Evolutionary conservation across 345 rosid species (phyloP).

Genomic region (Limnanthes douglasii): DNA sequence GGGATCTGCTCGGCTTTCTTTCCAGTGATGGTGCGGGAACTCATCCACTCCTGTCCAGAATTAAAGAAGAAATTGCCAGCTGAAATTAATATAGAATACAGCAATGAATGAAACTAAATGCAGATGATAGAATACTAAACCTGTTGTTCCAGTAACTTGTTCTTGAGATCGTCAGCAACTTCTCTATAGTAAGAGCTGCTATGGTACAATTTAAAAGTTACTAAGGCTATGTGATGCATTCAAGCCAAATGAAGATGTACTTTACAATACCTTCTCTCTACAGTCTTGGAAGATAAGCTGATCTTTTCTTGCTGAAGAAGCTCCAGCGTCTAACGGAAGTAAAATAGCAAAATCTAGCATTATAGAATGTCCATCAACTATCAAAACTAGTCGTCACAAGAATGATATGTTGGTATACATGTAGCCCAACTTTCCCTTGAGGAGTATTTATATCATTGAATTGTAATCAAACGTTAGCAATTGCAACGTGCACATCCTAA

Average conservation of each 20-base stretch:
- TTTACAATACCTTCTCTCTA: conserved; percentile 35
- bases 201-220: background rate
- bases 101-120: background rate
- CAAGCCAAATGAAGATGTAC: conserved; percentile 6
- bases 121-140: conserved; percentile 13
- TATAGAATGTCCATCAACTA: too few species aligned
- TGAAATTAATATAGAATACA: conserved; percentile 2
- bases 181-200: conserved; percentile 39
- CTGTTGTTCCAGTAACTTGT: conserved; percentile 46
- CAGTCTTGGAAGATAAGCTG: conserved; percentile 30
- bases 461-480: conserved; percentile 1
- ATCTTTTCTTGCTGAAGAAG: conserved; percentile 45
- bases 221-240: conserved; percentile 4
- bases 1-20: conserved; percentile 19
- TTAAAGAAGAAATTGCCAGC: background rate
- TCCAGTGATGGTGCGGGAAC: conserved; percentile 10
- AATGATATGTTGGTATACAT: too few species aligned
- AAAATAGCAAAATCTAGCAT: conserved; percentile 3
- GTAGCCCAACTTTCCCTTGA: too few species aligned
- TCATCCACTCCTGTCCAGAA: conserved; percentile 40
- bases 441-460: too few species aligned
- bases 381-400: too few species aligned
- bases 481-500: too few species aligned
- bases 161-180: conserved; percentile 23
- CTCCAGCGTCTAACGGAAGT: conserved; percentile 50